Conservation (phyloP, 1,284 basidiomycete genomes). For the Gastroboletus turbinatus region DNA sequence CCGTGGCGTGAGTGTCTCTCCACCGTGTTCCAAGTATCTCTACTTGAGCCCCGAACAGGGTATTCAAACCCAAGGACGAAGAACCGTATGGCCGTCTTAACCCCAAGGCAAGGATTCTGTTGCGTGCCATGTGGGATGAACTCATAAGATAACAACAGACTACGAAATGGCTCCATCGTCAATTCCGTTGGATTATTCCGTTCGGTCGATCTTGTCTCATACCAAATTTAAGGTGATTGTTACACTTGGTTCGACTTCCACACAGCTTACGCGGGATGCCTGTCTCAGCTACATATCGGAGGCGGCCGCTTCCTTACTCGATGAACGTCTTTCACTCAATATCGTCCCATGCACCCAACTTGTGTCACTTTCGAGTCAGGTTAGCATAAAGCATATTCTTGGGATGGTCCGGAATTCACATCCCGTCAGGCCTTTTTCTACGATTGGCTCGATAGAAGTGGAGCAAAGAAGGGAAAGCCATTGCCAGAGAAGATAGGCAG, state of each 20-base stretch:
- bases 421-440: conserved; percentile 77
- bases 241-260: background rate
- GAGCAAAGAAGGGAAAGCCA: conserved; percentile 75
- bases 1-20: conserved; percentile 63
- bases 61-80: conserved; percentile 91
- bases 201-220: conserved; percentile 84
- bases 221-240: conserved; percentile 72
- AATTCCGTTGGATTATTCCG: conserved; percentile 83
- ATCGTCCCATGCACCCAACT: conserved; percentile 88
- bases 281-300: conserved; percentile 60
- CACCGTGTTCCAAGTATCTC: background rate
- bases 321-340: conserved; percentile 69
- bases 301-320: conserved; percentile 85
- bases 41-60: conserved; percentile 42
- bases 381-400: conserved; percentile 35
- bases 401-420: conserved; percentile 7
- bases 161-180: conserved; percentile 88
- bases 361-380: conserved; percentile 78
- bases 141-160: conserved; percentile 47
- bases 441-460: conserved; percentile 82
- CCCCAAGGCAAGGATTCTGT: conserved; percentile 58
- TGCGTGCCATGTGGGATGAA: background rate
- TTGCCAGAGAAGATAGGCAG: conserved; percentile 87
- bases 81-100: conserved; percentile 84
- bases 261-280: background rate